Evolutionary conservation across 2,329 filamentous ascomycete genomes (phyloP).

Genomic region (Corinectria fuckeliana): DNA sequence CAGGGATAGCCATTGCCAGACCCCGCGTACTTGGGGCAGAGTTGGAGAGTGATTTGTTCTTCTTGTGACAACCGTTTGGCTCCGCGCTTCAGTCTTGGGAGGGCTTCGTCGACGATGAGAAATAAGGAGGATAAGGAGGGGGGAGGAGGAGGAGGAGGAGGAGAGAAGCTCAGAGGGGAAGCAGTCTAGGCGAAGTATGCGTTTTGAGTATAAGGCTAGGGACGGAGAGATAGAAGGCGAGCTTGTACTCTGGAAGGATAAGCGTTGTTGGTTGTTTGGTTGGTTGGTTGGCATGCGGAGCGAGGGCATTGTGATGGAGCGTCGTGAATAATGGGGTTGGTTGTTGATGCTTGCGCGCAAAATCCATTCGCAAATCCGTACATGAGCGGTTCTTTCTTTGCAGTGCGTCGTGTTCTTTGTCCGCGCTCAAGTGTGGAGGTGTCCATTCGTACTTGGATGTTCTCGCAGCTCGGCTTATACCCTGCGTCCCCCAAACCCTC

Average conservation of each 20-base stretch:
- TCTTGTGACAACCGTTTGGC: slow-evolving; percentile 4
- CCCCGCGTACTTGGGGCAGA: slow-evolving; percentile 1
- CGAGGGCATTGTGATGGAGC: slow-evolving; percentile 29
- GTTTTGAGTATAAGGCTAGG: neutral
- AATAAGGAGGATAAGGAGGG: no score
- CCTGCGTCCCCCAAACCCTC: slow-evolving; percentile 18
- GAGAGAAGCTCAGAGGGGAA: neutral
- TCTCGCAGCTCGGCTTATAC: neutral
- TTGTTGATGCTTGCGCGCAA: slow-evolving; percentile 33
- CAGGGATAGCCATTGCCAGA: neutral
- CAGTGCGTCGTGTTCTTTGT: neutral
- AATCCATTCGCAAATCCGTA: slow-evolving; percentile 27
- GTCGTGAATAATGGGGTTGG: slow-evolving; percentile 34
- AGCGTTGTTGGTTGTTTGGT: slow-evolving; percentile 35
- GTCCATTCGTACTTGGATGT: neutral
- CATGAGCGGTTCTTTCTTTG: slow-evolving; percentile 16
- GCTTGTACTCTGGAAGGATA: slow-evolving; percentile 40
- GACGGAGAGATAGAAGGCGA: slow-evolving; percentile 21
- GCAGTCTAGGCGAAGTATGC: neutral
- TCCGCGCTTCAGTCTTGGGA: neutral
- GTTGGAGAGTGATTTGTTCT: slow-evolving; percentile 13
- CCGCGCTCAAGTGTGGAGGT: neutral
- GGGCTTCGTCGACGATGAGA: slow-evolving; percentile 1
- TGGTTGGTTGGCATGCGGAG: slow-evolving; percentile 20
- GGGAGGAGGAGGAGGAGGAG: neutral